These are phyloP conservation scores for Xanthoparmelia taractica DNA, from an alignment of 495 filamentous ascomycete genomes.

Conservation along the genomic window DNA sequence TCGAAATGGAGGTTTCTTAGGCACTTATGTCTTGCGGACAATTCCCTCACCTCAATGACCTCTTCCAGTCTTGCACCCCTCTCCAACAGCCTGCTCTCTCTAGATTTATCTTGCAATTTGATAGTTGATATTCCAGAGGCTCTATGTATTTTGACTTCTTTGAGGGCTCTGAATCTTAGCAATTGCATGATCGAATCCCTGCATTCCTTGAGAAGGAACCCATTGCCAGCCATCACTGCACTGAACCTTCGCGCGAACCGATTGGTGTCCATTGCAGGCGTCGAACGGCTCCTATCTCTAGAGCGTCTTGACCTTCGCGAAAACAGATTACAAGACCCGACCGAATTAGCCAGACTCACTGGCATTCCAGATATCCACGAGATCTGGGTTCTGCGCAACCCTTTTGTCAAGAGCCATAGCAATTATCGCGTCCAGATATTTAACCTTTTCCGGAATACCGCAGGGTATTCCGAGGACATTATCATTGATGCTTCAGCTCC, in stretches of 20 bases:
- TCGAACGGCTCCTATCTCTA: conserved; percentile 79
- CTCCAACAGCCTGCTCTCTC: conserved; percentile 74
- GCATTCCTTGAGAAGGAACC: conserved; percentile 76
- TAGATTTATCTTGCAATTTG: conserved; percentile 87
- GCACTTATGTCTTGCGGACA: conserved; percentile 87
- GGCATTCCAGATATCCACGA: conserved; percentile 85
- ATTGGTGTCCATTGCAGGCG: conserved; percentile 77
- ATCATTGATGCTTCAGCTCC: conserved; percentile 78
- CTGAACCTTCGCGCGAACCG: conserved; percentile 89
- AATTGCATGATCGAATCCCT: conserved; percentile 96
- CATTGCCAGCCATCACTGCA: conserved; percentile 85
- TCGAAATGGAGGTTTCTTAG: conserved; percentile 92
- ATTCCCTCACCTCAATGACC: conserved; percentile 71
- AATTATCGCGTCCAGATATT: conserved; percentile 85
- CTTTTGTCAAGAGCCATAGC: conserved; percentile 79
- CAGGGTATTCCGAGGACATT: conserved; percentile 85
- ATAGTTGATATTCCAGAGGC: conserved; percentile 88
- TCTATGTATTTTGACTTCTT: conserved; percentile 67
- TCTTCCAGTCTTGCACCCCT: conserved; percentile 68
- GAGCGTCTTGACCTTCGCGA: conserved; percentile 88
- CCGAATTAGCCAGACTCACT: conserved; percentile 81
- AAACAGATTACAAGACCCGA: conserved; percentile 83
- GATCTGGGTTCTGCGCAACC: conserved; percentile 84
- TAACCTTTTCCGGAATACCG: conserved; percentile 89
- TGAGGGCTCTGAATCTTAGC: conserved; percentile 84